Percentiles rank a stretch among this genome's conserved stretches.
Conservation (phyloP, 2,329 filamentous ascomycete species). For the Colletotrichum phormii region DNA sequence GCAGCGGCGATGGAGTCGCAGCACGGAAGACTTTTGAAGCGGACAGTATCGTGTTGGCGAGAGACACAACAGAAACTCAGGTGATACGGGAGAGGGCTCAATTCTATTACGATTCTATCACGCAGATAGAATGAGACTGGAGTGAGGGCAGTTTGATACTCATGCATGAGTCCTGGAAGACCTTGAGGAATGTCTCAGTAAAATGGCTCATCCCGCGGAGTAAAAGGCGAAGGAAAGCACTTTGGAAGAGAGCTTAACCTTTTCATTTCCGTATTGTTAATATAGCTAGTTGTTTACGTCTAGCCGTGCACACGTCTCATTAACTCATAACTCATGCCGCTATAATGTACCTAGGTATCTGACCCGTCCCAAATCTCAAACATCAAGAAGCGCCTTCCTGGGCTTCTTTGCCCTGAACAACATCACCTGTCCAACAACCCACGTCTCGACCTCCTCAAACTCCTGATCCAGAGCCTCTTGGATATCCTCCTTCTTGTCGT, state of each 20-base stretch:
- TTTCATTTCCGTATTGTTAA: neutral
- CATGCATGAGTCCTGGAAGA: no score
- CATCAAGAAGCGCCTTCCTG: constrained; percentile 39
- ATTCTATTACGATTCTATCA: no score
- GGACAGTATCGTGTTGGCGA: no score
- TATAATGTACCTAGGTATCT: neutral
- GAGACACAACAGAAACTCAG: no score
- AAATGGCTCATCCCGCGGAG: no score
- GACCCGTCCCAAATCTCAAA: neutral
- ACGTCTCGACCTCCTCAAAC: constrained; percentile 53
- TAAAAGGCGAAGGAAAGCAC: no score
- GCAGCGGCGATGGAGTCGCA: no score
- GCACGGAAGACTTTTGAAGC: no score
- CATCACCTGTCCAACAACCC: constrained; percentile 51
- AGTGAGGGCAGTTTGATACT: no score
- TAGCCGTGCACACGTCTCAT: neutral
- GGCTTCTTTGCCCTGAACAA: constrained; percentile 51
- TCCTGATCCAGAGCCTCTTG: constrained; percentile 46
- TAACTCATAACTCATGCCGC: neutral
- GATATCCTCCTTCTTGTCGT: constrained; percentile 48
- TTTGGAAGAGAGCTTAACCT: neutral
- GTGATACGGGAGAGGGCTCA: no score
- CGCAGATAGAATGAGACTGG: no score
- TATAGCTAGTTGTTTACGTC: neutral
- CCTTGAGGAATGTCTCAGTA: no score